These are phyloP conservation scores for Phoma sp. DNA, from an alignment of 2,329 filamentous ascomycete genomes.

Conservation along the genomic window DNA sequence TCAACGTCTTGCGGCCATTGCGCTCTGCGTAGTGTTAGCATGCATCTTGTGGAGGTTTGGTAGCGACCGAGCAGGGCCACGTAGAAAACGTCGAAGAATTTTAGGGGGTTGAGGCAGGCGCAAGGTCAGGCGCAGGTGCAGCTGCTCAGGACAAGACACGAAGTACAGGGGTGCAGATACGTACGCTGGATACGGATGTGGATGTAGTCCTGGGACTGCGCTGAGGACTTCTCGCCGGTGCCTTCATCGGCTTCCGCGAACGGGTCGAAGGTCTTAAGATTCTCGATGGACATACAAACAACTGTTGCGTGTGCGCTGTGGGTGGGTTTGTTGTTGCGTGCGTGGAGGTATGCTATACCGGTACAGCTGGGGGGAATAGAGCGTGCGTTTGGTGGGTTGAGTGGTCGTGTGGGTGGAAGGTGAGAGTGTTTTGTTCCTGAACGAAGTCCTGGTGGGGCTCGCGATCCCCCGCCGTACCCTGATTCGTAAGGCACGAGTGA, in stretches of 20 bases:
- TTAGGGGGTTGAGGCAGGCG: slow-evolving; percentile 7
- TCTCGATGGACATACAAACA: slow-evolving; percentile 54
- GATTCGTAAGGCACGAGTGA: slow-evolving; percentile 8
- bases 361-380: slow-evolving; percentile 5
- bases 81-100: slow-evolving; percentile 9
- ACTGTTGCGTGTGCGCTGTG: slow-evolving; percentile 32
- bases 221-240: slow-evolving; percentile 89
- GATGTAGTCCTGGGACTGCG: slow-evolving; percentile 89
- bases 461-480: background rate
- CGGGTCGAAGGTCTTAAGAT: slow-evolving; percentile 70
- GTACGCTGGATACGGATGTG: slow-evolving; percentile 99
- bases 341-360: slow-evolving; percentile 8
- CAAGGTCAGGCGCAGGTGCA: background rate
- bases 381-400: slow-evolving; percentile 13
- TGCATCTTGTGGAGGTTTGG: background rate
- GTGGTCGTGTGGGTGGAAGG: slow-evolving; percentile 19
- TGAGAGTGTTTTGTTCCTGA: slow-evolving; percentile 19
- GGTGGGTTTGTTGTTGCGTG: slow-evolving; percentile 29
- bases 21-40: slow-evolving; percentile 73
- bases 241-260: slow-evolving; percentile 99
- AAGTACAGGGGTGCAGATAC: slow-evolving; percentile 45
- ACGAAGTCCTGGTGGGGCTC: slow-evolving; percentile 25
- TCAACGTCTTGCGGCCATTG: slow-evolving; percentile 99
- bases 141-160: background rate
- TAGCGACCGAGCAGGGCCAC: slow-evolving; percentile 3